Conservation (phyloP, 2,329 filamentous ascomycete genomes). For the Geosmithia flava region DNA sequence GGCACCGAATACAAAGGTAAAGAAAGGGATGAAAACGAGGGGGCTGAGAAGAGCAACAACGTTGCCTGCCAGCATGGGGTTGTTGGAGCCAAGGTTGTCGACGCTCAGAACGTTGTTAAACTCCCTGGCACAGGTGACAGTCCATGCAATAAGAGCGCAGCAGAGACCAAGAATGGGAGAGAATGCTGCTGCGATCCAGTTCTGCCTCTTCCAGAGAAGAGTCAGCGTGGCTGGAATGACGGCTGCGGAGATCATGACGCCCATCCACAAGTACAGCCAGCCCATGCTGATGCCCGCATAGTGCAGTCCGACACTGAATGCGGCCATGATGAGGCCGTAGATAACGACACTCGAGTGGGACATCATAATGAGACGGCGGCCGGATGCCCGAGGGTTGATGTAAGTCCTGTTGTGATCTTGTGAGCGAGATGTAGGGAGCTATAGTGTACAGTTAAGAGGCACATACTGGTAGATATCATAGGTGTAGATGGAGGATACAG, state of each 20-base stretch:
- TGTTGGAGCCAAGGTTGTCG: conserved; percentile 65
- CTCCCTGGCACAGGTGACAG: conserved; percentile 55
- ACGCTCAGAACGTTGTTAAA: conserved; percentile 59
- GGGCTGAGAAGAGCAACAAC: conserved; percentile 73
- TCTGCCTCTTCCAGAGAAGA: conserved; percentile 70
- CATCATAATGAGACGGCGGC: conserved; percentile 67
- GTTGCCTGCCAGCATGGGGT: conserved; percentile 79
- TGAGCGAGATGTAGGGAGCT: background rate
- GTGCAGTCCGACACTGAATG: conserved; percentile 61
- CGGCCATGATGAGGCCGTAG: conserved; percentile 68
- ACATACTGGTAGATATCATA: conserved; percentile 62
- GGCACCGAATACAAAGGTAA: conserved; percentile 40
- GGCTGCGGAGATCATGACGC: conserved; percentile 75
- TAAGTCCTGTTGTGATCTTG: conserved; percentile 44
- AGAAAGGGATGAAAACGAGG: conserved; percentile 57
- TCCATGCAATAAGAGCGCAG: conserved; percentile 60
- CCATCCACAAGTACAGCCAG: conserved; percentile 81
- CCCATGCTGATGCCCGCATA: conserved; percentile 76
- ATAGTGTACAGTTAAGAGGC: background rate
- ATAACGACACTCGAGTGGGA: conserved; percentile 57
- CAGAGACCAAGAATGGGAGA: conserved; percentile 55
- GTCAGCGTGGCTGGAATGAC: conserved; percentile 75
- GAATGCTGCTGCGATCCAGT: conserved; percentile 55
- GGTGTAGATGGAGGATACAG: conserved; percentile 75
- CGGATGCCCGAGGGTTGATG: conserved; percentile 64